Evolutionary conservation across 768 basidiomycete species (phyloP), one percentile per base, ranked within the genome.

Genomic region (Brasilioporus rufonigricans): DNA sequence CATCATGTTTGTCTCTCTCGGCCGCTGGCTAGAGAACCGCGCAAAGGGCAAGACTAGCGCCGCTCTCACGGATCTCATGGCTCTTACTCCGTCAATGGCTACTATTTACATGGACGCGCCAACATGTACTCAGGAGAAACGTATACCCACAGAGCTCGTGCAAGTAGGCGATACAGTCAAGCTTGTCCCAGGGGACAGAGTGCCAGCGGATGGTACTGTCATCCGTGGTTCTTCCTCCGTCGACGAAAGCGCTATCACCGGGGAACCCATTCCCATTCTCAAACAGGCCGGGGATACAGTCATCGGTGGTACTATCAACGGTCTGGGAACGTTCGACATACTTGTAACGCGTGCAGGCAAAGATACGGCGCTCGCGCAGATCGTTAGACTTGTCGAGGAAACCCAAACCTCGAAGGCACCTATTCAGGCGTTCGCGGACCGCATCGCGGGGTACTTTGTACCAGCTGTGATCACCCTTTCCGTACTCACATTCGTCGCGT

Each of bases 371-470:
- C 80, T 99, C 11, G 83, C 94, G 4, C 97, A 98, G 73, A 98
- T 99, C 59, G 96, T 98, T 56, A 86, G 86, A 62, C 86, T 98
- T 50, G 97, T 99, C 58, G 95, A 98, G 67, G 94, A 98, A 39
- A 97, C 97, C 1, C 97, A 98, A 73, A 98, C 95, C 4, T 90
- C 87, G 54, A 98, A 98, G 70, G 96, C 97, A 2, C 97, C 97
- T 11, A 98, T 99, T 58, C 97, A 99, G 67, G 91, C 90, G 5
- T 97, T 98, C 71, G 94, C 94, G 4, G 97, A 99, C 72, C 84
- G 80, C 50, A 86, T 97, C 41, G 96, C 97, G 0, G 97, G 97
- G 12, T 87, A 87, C 75, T 98, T 99, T 68, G 95, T 99, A 0
- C 97, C 97, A 0, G 74, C 85, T 27, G 95, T 98, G 64, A 87